phyloP scores from a whole-genome alignment of 2,329 filamentous ascomycete genomes.

The Neonectria hederae region DNA sequence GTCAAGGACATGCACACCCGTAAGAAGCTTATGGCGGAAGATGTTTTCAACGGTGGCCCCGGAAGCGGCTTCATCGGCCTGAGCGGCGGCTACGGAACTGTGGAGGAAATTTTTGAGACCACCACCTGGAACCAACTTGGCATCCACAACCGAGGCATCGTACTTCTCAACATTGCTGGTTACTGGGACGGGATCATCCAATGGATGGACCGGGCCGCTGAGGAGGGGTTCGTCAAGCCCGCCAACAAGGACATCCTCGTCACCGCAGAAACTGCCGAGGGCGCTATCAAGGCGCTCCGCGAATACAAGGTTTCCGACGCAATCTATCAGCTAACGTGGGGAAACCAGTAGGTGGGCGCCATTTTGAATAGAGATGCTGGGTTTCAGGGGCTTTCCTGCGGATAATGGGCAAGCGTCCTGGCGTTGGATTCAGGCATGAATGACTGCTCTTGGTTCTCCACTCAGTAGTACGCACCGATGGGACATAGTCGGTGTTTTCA shows the following conservation, averaged over 20 bases:
- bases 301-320: conserved; percentile 81
- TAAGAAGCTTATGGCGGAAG: conserved; percentile 91
- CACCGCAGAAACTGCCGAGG: conserved; percentile 76
- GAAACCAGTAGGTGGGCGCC: conserved; percentile 61
- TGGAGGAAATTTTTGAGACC: conserved; percentile 94
- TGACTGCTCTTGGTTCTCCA: conserved; percentile 19
- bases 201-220: conserved; percentile 82
- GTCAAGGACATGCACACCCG: conserved; percentile 96
- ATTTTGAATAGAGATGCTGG: conserved; percentile 18
- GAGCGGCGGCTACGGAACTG: conserved; percentile 89
- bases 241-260: conserved; percentile 80
- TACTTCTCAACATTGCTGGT: conserved; percentile 86
- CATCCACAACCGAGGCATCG: conserved; percentile 83
- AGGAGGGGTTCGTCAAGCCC: conserved; percentile 78
- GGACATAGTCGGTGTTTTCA: conserved; percentile 32
- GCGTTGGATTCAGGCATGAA: conserved; percentile 32
- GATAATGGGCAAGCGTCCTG: conserved; percentile 20
- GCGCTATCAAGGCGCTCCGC: conserved; percentile 74
- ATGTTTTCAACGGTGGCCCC: conserved; percentile 82
- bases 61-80: conserved; percentile 92
- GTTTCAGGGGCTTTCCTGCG: conserved; percentile 15
- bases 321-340: conserved; percentile 86
- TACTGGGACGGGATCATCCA: conserved; percentile 89
- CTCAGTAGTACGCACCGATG: conserved; percentile 16
- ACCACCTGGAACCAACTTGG: conserved; percentile 96